These are phyloP conservation scores for Lithohypha guttulata DNA, from an alignment of 2,329 filamentous ascomycete species.

Conservation along the genomic window DNA sequence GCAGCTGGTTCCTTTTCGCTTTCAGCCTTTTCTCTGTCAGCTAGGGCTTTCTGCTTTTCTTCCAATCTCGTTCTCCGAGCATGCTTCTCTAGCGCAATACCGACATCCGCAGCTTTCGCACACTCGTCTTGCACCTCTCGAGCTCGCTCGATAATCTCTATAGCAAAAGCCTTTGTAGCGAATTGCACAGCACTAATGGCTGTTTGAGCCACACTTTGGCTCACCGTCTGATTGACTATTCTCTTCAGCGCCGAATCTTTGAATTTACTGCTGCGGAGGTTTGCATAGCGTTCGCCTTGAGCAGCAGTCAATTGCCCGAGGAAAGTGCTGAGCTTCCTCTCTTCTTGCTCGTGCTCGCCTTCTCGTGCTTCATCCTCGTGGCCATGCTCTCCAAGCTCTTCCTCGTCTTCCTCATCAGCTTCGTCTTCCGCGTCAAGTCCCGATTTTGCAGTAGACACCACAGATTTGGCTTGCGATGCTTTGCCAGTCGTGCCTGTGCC, in stretches of 20 bases:
- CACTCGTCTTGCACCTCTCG: constrained; percentile 49
- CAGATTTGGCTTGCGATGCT: constrained; percentile 6
- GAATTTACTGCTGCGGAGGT: constrained; percentile 24
- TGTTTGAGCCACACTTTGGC: constrained; percentile 53
- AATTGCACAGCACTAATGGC: constrained; percentile 55
- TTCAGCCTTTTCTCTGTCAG: constrained; percentile 1
- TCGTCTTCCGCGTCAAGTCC: constrained; percentile 18
- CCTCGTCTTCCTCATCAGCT: constrained; percentile 20
- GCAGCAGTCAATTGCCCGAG: constrained; percentile 13
- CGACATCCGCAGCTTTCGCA: constrained; percentile 41
- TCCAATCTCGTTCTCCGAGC: neutral
- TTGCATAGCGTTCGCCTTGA: constrained; percentile 17
- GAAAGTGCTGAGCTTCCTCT: constrained; percentile 8
- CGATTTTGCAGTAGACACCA: constrained; percentile 12
- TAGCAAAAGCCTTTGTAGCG: constrained; percentile 57
- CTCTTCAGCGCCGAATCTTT: constrained; percentile 41
- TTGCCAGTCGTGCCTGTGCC: constrained; percentile 5
- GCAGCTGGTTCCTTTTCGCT: neutral
- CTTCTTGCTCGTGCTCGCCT: constrained; percentile 2
- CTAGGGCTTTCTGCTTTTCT: constrained; percentile 3
- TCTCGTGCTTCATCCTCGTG: constrained; percentile 12
- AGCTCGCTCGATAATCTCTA: constrained; percentile 55
- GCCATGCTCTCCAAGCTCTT: constrained; percentile 18
- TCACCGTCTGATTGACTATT: constrained; percentile 57
- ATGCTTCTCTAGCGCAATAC: constrained; percentile 44